Evolutionary conservation across 371 early-diverging fungal species (phyloP).

Genomic region (Rhizopus arrhizus): DNA sequence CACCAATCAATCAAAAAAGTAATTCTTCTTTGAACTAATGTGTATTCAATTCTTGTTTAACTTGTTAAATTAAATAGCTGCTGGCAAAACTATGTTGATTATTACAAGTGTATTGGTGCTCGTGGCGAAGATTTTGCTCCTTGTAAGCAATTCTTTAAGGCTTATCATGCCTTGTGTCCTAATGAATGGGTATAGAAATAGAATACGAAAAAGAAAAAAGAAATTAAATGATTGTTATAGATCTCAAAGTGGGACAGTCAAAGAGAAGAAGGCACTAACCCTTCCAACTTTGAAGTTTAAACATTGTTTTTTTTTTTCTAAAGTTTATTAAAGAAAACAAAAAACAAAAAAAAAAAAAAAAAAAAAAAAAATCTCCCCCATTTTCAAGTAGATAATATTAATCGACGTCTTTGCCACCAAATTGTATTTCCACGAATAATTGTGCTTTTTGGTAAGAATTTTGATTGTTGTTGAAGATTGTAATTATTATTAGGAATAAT

Average conservation of each 20-base stretch:
- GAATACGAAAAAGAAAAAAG: too few species aligned
- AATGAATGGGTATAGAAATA: too few species aligned
- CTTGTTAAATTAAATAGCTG: too few species aligned
- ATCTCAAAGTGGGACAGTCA: slow-evolving; percentile 27
- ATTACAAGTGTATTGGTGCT: too few species aligned
- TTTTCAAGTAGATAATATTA: slow-evolving; percentile 7
- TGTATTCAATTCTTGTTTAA: too few species aligned
- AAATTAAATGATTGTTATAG: too few species aligned
- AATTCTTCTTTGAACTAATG: too few species aligned
- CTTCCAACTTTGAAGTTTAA: slow-evolving; percentile 58
- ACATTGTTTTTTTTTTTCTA: slow-evolving; percentile 13
- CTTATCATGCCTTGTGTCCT: too few species aligned
- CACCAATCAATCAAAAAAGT: too few species aligned
- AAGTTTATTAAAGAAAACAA: background rate
- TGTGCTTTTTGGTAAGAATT: slow-evolving; percentile 38
- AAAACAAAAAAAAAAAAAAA: background rate
- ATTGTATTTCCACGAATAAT: slow-evolving; percentile 46
- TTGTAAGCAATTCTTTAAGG: too few species aligned
- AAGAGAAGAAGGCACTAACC: slow-evolving; percentile 79
- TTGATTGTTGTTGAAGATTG: slow-evolving; percentile 19
- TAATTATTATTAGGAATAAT: background rate
- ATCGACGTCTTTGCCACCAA: slow-evolving; percentile 50
- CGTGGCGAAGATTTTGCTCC: too few species aligned
- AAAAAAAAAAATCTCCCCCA: background rate
- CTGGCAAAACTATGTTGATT: too few species aligned